phyloP scores from a whole-genome alignment of 768 basidiomycete species.

The Mycena leptocephala region DNA sequence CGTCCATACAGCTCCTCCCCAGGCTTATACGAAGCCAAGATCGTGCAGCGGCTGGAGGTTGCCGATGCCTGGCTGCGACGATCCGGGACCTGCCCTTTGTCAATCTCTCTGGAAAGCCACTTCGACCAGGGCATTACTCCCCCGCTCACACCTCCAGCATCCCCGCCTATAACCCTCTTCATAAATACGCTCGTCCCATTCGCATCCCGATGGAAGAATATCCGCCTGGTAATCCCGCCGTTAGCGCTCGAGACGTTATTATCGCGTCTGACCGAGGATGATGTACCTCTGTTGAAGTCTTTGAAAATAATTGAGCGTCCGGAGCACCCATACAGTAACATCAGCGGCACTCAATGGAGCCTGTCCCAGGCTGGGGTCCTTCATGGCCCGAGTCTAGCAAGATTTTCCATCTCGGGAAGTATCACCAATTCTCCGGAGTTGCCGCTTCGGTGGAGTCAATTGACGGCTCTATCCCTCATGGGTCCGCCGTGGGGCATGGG shows the following conservation, averaged over 20 bases:
- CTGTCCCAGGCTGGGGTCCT: neutral
- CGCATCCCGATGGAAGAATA: neutral
- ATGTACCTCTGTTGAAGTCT: slow-evolving; percentile 2
- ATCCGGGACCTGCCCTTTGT: neutral
- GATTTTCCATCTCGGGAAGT: neutral
- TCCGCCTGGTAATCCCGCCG: neutral
- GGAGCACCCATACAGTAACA: neutral
- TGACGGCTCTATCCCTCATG: neutral
- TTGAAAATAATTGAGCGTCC: neutral
- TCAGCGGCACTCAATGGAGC: neutral
- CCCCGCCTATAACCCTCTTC: neutral
- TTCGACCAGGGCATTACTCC: neutral
- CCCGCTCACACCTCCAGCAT: neutral
- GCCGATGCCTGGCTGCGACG: slow-evolving; percentile 1
- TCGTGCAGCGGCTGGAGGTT: slow-evolving; percentile 10
- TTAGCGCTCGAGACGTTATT: neutral
- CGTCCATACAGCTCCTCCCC: neutral
- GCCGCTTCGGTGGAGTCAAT: neutral
- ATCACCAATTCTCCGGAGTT: neutral
- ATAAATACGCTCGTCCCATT: neutral
- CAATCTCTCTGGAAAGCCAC: neutral
- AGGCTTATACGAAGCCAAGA: neutral
- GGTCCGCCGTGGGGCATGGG: neutral
- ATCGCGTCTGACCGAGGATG: neutral
- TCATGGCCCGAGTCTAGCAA: neutral